phyloP scores from a whole-genome alignment of 345 rosid genomes.

The Gossypium stocksii region DNA sequence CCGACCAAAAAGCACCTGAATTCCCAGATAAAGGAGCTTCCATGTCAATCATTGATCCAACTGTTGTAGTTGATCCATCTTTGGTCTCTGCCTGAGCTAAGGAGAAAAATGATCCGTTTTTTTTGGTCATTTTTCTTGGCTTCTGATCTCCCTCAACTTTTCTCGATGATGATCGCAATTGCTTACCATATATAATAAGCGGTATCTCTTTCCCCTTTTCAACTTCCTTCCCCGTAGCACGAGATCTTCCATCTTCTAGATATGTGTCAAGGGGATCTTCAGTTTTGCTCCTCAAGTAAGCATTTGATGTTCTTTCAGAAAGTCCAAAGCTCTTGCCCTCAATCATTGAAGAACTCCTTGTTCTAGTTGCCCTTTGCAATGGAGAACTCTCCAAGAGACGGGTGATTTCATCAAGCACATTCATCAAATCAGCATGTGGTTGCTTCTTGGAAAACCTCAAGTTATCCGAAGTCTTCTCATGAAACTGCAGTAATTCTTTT shows the following conservation, averaged over 20 bases:
- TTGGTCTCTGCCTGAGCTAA: neutral
- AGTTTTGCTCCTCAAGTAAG: neutral
- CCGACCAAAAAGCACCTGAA: neutral
- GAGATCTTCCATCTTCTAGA: neutral
- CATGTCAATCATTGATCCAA: neutral
- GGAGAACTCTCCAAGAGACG: constrained; percentile 14
- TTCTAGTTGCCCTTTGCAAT: neutral
- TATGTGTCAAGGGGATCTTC: neutral
- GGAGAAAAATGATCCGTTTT: too few relatives aligned
- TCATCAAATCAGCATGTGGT: constrained; percentile 9
- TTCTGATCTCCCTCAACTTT: neutral
- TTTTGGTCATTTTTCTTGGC: too few relatives aligned
- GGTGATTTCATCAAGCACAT: constrained; percentile 13
- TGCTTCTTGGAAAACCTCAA: neutral
- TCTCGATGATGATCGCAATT: neutral
- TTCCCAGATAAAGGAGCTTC: neutral
- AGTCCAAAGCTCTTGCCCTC: neutral
- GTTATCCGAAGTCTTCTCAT: neutral
- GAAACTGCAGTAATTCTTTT: neutral
- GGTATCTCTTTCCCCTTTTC: neutral
- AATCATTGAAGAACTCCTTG: neutral
- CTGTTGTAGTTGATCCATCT: neutral
- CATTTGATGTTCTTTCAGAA: neutral
- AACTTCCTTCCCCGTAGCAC: neutral
- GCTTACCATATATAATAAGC: neutral